Evolutionary conservation across 1,284 basidiomycete species (phyloP), one percentile per base, ranked within the genome.

Genomic region (Ustilago sp.): DNA sequence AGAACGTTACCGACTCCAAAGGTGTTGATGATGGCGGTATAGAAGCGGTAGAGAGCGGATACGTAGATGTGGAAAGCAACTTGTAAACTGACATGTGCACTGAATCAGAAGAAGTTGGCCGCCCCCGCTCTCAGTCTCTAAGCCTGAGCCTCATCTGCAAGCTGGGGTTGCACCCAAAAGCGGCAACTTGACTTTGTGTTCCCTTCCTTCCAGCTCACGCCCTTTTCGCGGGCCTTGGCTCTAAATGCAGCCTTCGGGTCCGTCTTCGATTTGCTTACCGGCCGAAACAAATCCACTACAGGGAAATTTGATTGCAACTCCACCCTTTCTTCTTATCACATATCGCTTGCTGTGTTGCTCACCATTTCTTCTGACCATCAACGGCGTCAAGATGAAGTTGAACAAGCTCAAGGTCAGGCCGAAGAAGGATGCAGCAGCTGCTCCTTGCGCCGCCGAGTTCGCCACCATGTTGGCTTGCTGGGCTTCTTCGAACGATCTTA

Each of bases 381-480:
- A 50, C 48, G 12, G n/a, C 54, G 13, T 17, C 63, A 53, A 53
- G 23, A 84, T 83, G 82, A 83, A 81, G 74, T 67, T 84, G 57
- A 75, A 83, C 66, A 80, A 83, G 70, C 80, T 83, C 74, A 84
- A 83, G 60, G 83, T 84, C 52, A 69, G 81, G 43, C 93, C 93
- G 50, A 89, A 89, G 66, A 93, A 93, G 88, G 88, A 93, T 91
- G 75, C 77, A 88, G 87, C 89, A 53, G 87, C 89, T 51, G 90
- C 90, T 55, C 89, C 92, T 70, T 94, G 94, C 85, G 90, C 91
- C 15, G 87, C 90, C 32, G 92, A 95, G 86, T 89, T 97, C 66
- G 89, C 91, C 12, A 88, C 91, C 59, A 93, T 98, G 91, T 90
- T 98, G 43, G 91, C 91, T 53, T 98, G 95, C 87, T 96, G 94